phyloP scores from a whole-genome alignment of 1,139 yeast genomes.

The Arxiozyma bovina region DNA sequence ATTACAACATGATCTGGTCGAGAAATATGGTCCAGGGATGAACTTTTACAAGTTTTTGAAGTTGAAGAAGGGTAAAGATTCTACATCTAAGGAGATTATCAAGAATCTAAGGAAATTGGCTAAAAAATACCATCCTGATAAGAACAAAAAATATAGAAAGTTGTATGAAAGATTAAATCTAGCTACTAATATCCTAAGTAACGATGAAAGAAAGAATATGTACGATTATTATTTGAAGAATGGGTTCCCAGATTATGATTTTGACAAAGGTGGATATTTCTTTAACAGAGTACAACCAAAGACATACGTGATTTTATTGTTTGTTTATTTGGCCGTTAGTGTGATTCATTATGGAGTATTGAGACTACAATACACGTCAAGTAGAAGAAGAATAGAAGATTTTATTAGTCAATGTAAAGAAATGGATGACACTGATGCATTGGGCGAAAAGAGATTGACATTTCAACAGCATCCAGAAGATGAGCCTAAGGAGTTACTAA shows the following conservation, averaged over 20 bases:
- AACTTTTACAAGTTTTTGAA: constrained; percentile 66
- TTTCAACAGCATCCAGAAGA: constrained; percentile 34
- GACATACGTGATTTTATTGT: constrained; percentile 37
- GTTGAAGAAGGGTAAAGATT: constrained; percentile 36
- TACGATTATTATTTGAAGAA: constrained; percentile 76
- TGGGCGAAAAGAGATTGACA: constrained; percentile 28
- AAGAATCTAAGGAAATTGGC: constrained; percentile 70
- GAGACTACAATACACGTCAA: constrained; percentile 49
- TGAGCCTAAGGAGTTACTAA: constrained; percentile 52
- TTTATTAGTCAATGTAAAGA: constrained; percentile 44
- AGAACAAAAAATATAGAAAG: constrained; percentile 37
- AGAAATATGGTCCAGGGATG: constrained; percentile 53
- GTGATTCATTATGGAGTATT: constrained; percentile 53
- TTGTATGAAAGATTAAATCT: constrained; percentile 63
- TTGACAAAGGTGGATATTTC: constrained; percentile 42
- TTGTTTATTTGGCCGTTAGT: constrained; percentile 46
- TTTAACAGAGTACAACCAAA: constrained; percentile 35
- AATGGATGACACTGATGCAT: constrained; percentile 55
- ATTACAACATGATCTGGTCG: constrained; percentile 55
- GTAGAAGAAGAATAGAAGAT: constrained; percentile 46
- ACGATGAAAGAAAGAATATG: constrained; percentile 54
- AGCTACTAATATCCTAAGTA: constrained; percentile 64
- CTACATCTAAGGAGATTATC: constrained; percentile 55
- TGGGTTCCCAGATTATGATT: constrained; percentile 83
- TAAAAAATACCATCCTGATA: constrained; percentile 77